Conservation (phyloP, 371 early-diverging fungal species). For the Batkoa obscura region DNA sequence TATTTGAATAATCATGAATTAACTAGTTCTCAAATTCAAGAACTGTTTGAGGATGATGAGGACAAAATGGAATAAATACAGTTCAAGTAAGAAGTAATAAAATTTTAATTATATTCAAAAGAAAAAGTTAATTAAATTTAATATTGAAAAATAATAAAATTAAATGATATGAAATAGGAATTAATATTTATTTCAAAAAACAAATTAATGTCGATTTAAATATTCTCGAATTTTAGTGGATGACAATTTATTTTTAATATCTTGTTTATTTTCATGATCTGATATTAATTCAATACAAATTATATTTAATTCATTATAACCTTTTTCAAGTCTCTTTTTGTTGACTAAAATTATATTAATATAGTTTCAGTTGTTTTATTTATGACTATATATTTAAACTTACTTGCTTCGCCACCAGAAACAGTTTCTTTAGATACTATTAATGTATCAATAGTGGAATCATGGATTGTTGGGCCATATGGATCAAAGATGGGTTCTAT, state of each 20-base stretch:
- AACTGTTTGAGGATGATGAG: too few species aligned
- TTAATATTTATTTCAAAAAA: too few species aligned
- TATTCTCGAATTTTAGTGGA: not conserved
- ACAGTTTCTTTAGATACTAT: conserved; percentile 80
- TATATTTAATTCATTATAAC: not conserved
- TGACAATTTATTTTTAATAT: not conserved
- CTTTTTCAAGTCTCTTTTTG: not conserved
- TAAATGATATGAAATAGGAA: too few species aligned
- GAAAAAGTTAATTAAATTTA: too few species aligned
- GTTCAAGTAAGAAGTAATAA: too few species aligned
- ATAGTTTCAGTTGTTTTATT: not conserved
- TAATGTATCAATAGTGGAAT: conserved; percentile 49
- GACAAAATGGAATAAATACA: too few species aligned
- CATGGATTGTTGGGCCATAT: conserved; percentile 75
- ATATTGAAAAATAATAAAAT: too few species aligned
- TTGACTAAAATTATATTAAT: not conserved
- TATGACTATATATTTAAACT: not conserved
- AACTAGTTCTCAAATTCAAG: too few species aligned
- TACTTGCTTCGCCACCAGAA: conserved; percentile 33
- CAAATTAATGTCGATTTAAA: not conserved
- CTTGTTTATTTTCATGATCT: not conserved
- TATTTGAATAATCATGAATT: too few species aligned
- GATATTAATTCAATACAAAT: not conserved
- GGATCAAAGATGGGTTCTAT: conserved; percentile 60
- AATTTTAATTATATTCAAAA: too few species aligned